These are phyloP conservation scores for Ceratocystis albifundus DNA, from an alignment of 2,329 filamentous ascomycete genomes.

Conservation along the genomic window DNA sequence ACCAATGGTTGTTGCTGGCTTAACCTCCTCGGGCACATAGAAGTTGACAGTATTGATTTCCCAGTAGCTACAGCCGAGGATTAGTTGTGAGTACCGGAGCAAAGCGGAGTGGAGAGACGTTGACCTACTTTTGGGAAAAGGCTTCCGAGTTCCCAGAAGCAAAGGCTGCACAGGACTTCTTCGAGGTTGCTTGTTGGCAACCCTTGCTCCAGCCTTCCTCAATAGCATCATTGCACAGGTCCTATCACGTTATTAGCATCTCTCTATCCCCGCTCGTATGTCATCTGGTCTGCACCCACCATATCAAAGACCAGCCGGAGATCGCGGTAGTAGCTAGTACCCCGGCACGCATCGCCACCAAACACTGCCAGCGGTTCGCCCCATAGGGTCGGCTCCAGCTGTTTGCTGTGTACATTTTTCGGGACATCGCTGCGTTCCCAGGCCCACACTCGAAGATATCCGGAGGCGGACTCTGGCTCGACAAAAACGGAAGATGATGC, in stretches of 20 bases:
- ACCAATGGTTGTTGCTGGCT: constrained; percentile 11
- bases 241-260: constrained; percentile 28
- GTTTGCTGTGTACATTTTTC: constrained; percentile 46
- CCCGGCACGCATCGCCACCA: constrained; percentile 51
- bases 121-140: constrained; percentile 19
- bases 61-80: constrained; percentile 36
- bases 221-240: constrained; percentile 71
- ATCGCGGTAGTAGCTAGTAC: constrained; percentile 52
- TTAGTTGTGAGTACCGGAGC: not conserved
- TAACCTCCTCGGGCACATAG: constrained; percentile 28
- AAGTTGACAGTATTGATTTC: constrained; percentile 45
- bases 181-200: constrained; percentile 31
- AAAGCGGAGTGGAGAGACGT: not conserved
- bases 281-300: constrained; percentile 26
- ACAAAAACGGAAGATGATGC: not conserved
- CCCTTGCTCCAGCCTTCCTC: constrained; percentile 35
- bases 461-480: not conserved
- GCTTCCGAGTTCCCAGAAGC: constrained; percentile 5
- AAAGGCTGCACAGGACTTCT: constrained; percentile 35
- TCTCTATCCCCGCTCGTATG: not conserved
- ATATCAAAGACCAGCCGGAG: constrained; percentile 66
- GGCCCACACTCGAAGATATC: constrained; percentile 50
- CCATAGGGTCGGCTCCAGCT: constrained; percentile 56
- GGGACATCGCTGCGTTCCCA: constrained; percentile 58
- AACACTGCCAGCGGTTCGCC: constrained; percentile 58